Evolutionary conservation across 1,284 basidiomycete species (phyloP).

Genomic region (Grifola frondosa): DNA sequence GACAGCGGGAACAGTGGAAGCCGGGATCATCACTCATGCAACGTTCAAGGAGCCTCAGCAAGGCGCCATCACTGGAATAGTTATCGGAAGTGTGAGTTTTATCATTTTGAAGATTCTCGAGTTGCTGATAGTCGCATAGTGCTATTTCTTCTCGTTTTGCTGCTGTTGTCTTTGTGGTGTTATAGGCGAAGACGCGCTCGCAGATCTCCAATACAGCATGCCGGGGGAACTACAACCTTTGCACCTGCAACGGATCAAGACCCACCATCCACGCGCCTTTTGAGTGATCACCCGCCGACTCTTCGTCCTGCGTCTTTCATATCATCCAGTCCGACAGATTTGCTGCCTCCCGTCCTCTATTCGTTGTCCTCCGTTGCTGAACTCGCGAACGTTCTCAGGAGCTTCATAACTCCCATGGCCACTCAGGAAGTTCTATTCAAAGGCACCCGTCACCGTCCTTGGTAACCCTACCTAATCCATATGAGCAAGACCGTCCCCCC

Average conservation of each 20-base stretch:
- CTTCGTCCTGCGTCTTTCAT: background rate
- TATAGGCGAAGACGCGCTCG: constrained; percentile 9
- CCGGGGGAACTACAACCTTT: background rate
- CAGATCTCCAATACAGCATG: constrained; percentile 3
- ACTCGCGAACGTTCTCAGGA: no score
- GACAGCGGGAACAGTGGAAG: no score
- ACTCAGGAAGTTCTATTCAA: no score
- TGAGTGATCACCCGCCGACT: constrained; percentile 1
- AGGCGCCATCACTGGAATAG: constrained; percentile 29
- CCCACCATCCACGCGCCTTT: constrained; percentile 1
- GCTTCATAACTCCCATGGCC: no score
- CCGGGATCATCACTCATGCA: no score
- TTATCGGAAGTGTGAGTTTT: constrained; percentile 26
- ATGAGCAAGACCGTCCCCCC: constrained; percentile 18
- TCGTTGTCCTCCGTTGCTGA: constrained; percentile 5
- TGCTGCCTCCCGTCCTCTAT: background rate
- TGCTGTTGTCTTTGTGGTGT: constrained; percentile 13
- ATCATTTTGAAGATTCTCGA: background rate
- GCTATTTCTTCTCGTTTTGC: constrained; percentile 15
- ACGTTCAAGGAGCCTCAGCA: no score
- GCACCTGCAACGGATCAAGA: constrained; percentile 10
- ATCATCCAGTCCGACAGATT: background rate
- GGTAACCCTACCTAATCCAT: constrained; percentile 25
- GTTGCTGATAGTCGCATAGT: constrained; percentile 5
- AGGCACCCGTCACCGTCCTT: no score